Base-by-base conservation (phyloP, 192 early-diverging fungal species). In the Coemansia sp. region DNA sequence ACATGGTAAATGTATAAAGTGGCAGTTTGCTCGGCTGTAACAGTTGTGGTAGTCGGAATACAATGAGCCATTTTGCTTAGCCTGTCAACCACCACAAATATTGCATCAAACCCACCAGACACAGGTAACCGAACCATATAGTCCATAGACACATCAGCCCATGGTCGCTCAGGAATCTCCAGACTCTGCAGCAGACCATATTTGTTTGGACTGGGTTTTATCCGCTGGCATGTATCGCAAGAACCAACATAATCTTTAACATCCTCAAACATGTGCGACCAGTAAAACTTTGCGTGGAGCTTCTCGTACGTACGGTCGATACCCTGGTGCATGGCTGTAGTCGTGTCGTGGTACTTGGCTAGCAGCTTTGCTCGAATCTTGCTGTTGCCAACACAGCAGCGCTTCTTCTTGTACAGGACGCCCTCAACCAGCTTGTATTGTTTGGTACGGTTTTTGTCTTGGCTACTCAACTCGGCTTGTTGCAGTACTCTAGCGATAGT, bases 21-120 rank as follows among this genome's bases (percentile, higher is more conserved):
- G 10, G 3, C 14, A 7, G 53, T 47, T 2, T 48, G 41, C 4
- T 38, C 21, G 27, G 53, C 53, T 5, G 17, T 27, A n/a, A 43
- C 41, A 0, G 3, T 32, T 2, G 41, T 57, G 1, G 14, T 57
- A 2, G 56, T 65, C 2, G 38, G 29, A 21, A 65, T 48, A 37
- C 38, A 68, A 15, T 53, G 25, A 11, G 0, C 15, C 25, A 32
- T 57, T 41, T 48, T 68, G 0, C 51, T 43, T 17, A 57, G 38
- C 12, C 52, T n/a, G 8, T 68, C 66, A 0, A 68, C 66, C 11
- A 68, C 59, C 1, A 43, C 51, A 39, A 68, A 17, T 9, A 68
- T 60, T 1, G 54, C 45, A 19, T 62, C 2, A 39, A 25, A 7
- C 12, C 38, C 29, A 27, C 15, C 39, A n/a, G 23, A 19, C 24